These are phyloP conservation scores for Xylaria palmicola DNA, from an alignment of 495 filamentous ascomycete genomes.

Conservation along the genomic window DNA sequence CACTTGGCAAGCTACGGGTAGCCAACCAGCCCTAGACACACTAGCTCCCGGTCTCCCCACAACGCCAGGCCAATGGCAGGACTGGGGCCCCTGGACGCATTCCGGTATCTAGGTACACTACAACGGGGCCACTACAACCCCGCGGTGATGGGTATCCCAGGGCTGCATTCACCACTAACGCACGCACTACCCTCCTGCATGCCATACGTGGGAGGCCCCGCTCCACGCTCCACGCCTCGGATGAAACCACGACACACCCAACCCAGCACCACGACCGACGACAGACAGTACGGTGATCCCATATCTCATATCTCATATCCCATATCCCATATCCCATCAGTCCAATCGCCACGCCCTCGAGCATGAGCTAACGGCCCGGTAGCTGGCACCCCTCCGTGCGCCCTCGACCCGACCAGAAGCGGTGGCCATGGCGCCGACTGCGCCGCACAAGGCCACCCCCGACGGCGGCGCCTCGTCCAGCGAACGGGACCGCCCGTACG, in stretches of 20 bases:
- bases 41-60: slow-evolving; percentile 2
- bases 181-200: no score
- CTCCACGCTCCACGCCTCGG: neutral
- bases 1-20: no score
- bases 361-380: no score
- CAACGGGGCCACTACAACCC: slow-evolving; percentile 3
- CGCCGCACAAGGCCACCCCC: slow-evolving; percentile 24
- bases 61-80: neutral
- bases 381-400: neutral
- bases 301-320: no score
- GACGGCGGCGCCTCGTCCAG: slow-evolving; percentile 24
- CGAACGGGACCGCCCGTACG: slow-evolving; percentile 29
- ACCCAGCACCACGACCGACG: neutral
- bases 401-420: slow-evolving; percentile 8
- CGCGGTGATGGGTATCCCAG: slow-evolving; percentile 9
- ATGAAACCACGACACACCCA: slow-evolving; percentile 1
- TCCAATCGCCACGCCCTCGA: no score
- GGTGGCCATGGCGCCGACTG: slow-evolving; percentile 33
- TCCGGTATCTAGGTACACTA: neutral
- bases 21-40: no score
- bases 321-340: no score
- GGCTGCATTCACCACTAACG: no score
- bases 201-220: no score
- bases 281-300: neutral
- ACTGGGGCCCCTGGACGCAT: neutral